Evolutionary conservation across 352 stramenopile genomes (phyloP), one percentile per base, ranked within the genome.

Genomic region (Globisporangium camurandrum): DNA sequence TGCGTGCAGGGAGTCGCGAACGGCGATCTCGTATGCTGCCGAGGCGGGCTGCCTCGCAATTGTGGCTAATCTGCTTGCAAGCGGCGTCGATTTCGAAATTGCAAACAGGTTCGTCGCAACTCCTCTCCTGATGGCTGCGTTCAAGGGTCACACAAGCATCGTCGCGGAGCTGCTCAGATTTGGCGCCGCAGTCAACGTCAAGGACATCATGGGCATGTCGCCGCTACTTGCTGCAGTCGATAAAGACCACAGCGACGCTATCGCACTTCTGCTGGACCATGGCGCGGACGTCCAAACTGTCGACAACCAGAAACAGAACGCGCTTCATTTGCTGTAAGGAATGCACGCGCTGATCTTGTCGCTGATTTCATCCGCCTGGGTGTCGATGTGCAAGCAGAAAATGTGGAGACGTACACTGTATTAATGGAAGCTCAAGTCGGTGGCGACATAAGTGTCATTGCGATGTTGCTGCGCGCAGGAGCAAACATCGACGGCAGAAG

Each of bases 141-240:
- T 4, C 3, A 17, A 39, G 3, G 7, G n/a, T 14, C n/a, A 14
- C 14, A 19, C 37, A 2, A 26, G n/a, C 37, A 24, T 16, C n/a
- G n/a, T n/a, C n/a, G n/a, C n/a, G n/a, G 17, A 53, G 17, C 24
- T 53, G 27, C 16, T 45, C 34, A 12, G 37, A 23, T 23, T 30
- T 14, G 47, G 47, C 19, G 47, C 47, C 33, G 5, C 22, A 4
- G 42, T 53, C 27, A 23, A 53, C 7, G 12, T 23, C 19, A 36
- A 23, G 33, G 30, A 53, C 47, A 53, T 46, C 3, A 34, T 46
- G 11, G 36, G 11, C 17, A 40, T 23, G 33, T 34, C 34, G 23
- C 27, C 47, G n/a, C 22, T 53, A 4, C 16, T 46, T 16, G 19
- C 16, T 23, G 47, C 34, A 19, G 47, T 36, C 33, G 33, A 39